Evolutionary conservation across 495 filamentous ascomycete genomes (phyloP), one percentile per base, ranked within the genome.

Genomic region (Jackrogersella minutella): DNA sequence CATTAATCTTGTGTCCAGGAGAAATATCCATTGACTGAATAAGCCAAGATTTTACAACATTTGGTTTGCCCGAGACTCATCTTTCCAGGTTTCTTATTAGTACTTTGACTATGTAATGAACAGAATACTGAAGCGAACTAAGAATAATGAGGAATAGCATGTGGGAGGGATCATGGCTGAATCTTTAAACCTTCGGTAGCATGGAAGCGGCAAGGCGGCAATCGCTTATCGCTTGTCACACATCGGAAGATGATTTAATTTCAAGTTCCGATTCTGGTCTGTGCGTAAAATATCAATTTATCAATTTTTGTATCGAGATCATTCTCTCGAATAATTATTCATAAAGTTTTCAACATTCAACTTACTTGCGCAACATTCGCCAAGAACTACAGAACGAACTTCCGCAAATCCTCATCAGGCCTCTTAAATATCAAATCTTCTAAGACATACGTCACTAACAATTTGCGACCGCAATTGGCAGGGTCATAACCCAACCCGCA

Each of bases 191-290:
- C n/a, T n/a, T n/a, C n/a, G 44, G 19, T 11, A n/a, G 5, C n/a
- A n/a, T n/a, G 22, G 13, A 5, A 21, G 43, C 36, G 47, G 55
- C 14, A 59, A 36, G n/a, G 62, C 47, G 62, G 63, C 63, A 56
- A 40, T 66, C 62, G 49, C 55, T 66, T 66, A 59, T 64, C 52
- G 14, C 33, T 57, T 57, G 58, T 63, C 50, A 31, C 22, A 14
- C 11, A 61, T 49, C 53, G 43, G 50, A 60, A 34, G 33, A 66
- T 55, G 55, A 49, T 55, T 66, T 65, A n/a, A 54, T 58, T 21
- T 47, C n/a, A 31, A 8, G 6, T 16, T 65, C 37, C 21, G 31
- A 24, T n/a, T 0, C 2, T 66, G 63, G 63, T 30, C 63, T 14
- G 63, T 66, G 63, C 63, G 28, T 10, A 22, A 47, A n/a, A 7